Base-by-base conservation (phyloP, 495 filamentous ascomycete species). In the Aspergillus indologenus region DNA sequence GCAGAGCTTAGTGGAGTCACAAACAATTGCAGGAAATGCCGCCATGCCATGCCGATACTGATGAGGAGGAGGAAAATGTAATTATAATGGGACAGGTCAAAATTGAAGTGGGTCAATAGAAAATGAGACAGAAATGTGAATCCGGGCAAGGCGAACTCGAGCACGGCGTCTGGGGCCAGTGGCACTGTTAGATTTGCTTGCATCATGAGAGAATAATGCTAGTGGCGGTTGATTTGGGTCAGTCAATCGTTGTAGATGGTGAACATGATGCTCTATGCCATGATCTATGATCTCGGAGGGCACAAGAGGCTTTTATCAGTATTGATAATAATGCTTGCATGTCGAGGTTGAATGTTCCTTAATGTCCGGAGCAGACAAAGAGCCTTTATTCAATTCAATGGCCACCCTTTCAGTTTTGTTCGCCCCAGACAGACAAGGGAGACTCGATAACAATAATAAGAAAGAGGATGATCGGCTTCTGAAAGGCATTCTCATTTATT, bases 141-240 rank as follows among this genome's bases (percentile, higher is more conserved):
- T 17, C 89, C 89, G 0, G 89, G 89, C 57, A 92, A 83, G 67
- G 91, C 80, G 23, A 82, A 77, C 59, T 92, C 88, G 15, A 92
- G 77, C 18, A 91, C 73, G n/a, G 64, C 67, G 1, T 77, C 75
- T 7, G 67, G 56, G 43, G 56, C 52, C 24, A 46, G 50, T 0
- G 61, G 1, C 63, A 18, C 59, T 1, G 56, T 59, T 14, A 64
- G 49, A 53, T 29, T 61, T 20, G 53, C 55, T 11, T 67, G 65
- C 3, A 68, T 64, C 2, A 66, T 29, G 26, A 9, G 9, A 40
- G 29, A 20, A 19, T 12, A 23, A n/a, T n/a, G 17, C 55, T 20
- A 50, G 49, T 44, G 34, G 45, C 21, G 18, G 45, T 7, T 29
- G 9, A 9, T 29, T 9, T 3, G 3, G 9, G 26, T 29, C 26